These are phyloP conservation scores for Corchorus capsularis DNA, from an alignment of 345 rosid species.

Conservation along the genomic window DNA sequence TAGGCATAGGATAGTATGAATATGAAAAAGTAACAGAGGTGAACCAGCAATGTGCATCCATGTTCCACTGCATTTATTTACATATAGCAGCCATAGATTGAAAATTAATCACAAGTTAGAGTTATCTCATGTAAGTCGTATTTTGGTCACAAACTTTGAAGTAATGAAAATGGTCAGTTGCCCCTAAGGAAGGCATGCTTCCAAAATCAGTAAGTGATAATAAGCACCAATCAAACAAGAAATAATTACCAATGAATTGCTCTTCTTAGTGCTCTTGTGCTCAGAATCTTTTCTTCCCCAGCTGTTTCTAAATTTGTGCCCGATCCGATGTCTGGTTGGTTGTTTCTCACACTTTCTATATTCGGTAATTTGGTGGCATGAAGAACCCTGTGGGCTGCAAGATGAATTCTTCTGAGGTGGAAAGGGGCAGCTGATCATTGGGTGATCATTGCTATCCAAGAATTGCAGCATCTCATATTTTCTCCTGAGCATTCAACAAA, in stretches of 20 bases:
- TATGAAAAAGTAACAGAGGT: background rate
- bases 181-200: background rate
- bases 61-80: background rate
- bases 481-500: slow-evolving; percentile 51
- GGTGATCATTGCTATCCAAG: slow-evolving; percentile 39
- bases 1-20: background rate
- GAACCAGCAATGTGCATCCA: background rate
- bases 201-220: background rate
- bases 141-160: no score
- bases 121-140: no score
- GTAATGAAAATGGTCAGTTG: no score
- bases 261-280: slow-evolving; percentile 63
- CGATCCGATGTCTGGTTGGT: slow-evolving; percentile 64
- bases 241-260: slow-evolving; percentile 61
- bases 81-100: background rate
- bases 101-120: background rate
- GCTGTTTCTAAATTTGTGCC: slow-evolving; percentile 84
- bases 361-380: slow-evolving; percentile 37
- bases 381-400: slow-evolving; percentile 39
- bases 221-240: slow-evolving; percentile 16
- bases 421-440: slow-evolving; percentile 36
- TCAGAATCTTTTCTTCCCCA: slow-evolving; percentile 84
- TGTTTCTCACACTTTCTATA: slow-evolving; percentile 52
- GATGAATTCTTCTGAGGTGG: slow-evolving; percentile 36
- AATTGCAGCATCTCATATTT: slow-evolving; percentile 85